phyloP scores from a whole-genome alignment of 495 filamentous ascomycete genomes.

The Chaetomium tenue region DNA sequence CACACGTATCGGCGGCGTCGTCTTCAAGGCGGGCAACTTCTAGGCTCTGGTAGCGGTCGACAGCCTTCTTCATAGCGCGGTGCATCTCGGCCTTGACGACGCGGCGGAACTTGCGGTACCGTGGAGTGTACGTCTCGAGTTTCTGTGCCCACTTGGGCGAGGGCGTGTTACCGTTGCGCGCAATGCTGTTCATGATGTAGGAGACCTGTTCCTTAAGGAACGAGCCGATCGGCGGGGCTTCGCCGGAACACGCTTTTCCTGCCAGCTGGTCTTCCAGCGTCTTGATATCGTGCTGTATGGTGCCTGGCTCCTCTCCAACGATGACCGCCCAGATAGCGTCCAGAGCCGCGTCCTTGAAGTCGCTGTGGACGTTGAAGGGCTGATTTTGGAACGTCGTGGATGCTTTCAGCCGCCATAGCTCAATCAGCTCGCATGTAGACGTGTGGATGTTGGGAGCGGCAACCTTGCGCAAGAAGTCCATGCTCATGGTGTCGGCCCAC shows the following conservation, averaged over 20 bases:
- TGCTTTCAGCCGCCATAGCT: constrained; percentile 39
- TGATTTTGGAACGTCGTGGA: constrained; percentile 14
- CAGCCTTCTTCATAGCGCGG: constrained; percentile 26
- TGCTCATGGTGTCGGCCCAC: constrained; percentile 38
- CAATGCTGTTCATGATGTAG: constrained; percentile 29
- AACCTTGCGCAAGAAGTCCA: constrained; percentile 35
- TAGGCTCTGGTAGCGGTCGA: constrained; percentile 27
- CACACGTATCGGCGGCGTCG: constrained; percentile 35
- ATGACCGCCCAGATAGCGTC: constrained; percentile 40
- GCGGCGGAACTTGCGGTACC: constrained; percentile 27
- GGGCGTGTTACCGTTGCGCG: constrained; percentile 10
- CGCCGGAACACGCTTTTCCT: background rate
- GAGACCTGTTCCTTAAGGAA: constrained; percentile 28
- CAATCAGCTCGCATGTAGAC: constrained; percentile 30
- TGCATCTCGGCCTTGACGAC: constrained; percentile 27
- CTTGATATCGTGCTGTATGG: constrained; percentile 25
- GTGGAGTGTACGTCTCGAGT: constrained; percentile 25
- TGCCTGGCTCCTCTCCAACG: constrained; percentile 32
- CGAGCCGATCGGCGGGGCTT: background rate
- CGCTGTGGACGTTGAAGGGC: constrained; percentile 31
- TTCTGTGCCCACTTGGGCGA: constrained; percentile 22
- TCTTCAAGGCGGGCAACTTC: constrained; percentile 21
- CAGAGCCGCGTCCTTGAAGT: constrained; percentile 38
- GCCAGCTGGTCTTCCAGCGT: constrained; percentile 25
- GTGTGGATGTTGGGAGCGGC: constrained; percentile 36